Evolutionary conservation across 2,329 filamentous ascomycete species (phyloP).

Genomic region (Pestalotiopsis sp.): DNA sequence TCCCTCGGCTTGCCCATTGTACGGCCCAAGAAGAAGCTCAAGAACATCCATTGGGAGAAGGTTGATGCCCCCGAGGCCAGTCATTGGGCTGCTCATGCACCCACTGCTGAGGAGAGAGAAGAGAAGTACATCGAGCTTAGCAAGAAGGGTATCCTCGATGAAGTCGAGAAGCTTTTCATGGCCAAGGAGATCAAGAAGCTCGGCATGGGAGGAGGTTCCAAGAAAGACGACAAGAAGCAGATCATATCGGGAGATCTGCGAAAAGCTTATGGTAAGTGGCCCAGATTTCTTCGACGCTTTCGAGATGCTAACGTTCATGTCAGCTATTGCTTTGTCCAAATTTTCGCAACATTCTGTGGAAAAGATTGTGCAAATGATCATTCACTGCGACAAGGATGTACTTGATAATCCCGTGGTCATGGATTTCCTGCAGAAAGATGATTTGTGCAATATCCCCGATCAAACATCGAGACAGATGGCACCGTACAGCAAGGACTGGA

Average conservation of each 20-base stretch:
- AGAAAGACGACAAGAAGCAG: slow-evolving; percentile 96
- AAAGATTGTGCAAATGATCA: slow-evolving; percentile 88
- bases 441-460: slow-evolving; percentile 89
- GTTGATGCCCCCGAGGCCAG: slow-evolving; percentile 90
- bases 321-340: slow-evolving; percentile 88
- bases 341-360: slow-evolving; percentile 85
- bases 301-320: slow-evolving; percentile 31
- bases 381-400: slow-evolving; percentile 90
- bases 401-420: slow-evolving; percentile 90
- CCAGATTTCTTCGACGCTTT: neutral
- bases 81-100: slow-evolving; percentile 86
- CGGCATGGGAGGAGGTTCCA: slow-evolving; percentile 71
- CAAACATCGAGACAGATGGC: slow-evolving; percentile 90
- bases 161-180: slow-evolving; percentile 96
- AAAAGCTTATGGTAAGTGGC: slow-evolving; percentile 74
- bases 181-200: slow-evolving; percentile 94
- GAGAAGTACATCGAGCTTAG: slow-evolving; percentile 95
- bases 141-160: slow-evolving; percentile 92
- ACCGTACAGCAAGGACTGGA: slow-evolving; percentile 96
- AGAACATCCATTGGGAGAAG: slow-evolving; percentile 99
- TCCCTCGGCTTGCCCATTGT: slow-evolving; percentile 77
- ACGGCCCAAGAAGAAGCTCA: slow-evolving; percentile 98
- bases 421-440: slow-evolving; percentile 93
- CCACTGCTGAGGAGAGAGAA: slow-evolving; percentile 86
- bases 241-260: slow-evolving; percentile 90